phyloP scores from a whole-genome alignment of 1,139 yeast genomes.

The Debaryomycetaceae sp. region DNA sequence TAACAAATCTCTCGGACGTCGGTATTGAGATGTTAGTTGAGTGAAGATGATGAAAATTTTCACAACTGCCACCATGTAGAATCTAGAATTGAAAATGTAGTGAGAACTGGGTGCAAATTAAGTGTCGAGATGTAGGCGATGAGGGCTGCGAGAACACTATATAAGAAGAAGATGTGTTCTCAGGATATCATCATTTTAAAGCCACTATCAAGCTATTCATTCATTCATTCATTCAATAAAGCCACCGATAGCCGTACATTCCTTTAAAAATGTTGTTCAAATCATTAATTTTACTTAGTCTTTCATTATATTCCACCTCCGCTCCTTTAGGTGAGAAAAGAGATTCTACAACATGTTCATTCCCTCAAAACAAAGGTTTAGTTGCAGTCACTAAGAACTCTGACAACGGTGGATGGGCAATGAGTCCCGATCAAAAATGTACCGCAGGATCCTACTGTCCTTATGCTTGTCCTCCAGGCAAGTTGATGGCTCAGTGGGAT shows the following conservation, averaged over 20 bases:
- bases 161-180: not conserved
- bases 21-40: too few relatives aligned
- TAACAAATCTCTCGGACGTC: too few relatives aligned
- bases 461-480: constrained; percentile 85
- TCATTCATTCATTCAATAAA: constrained; percentile 3
- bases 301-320: constrained; percentile 5
- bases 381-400: constrained; percentile 61
- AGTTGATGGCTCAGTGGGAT: constrained; percentile 79
- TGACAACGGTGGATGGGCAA: constrained; percentile 81
- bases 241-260: constrained; percentile 5
- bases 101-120: not conserved
- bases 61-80: not conserved
- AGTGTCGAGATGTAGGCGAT: not conserved
- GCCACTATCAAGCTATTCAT: constrained; percentile 2
- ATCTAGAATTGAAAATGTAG: not conserved
- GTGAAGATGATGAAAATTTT: not conserved
- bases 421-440: constrained; percentile 75
- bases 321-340: constrained; percentile 31
- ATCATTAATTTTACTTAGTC: not conserved
- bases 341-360: constrained; percentile 49
- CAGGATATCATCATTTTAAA: not conserved
- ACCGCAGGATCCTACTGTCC: constrained; percentile 77
- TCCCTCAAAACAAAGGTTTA: constrained; percentile 64
- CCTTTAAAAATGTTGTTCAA: constrained; percentile 17
- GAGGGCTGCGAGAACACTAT: not conserved